Evolutionary conservation across 2,329 filamentous ascomycete genomes (phyloP).

Genomic region (Fusarium odoratissimum): DNA sequence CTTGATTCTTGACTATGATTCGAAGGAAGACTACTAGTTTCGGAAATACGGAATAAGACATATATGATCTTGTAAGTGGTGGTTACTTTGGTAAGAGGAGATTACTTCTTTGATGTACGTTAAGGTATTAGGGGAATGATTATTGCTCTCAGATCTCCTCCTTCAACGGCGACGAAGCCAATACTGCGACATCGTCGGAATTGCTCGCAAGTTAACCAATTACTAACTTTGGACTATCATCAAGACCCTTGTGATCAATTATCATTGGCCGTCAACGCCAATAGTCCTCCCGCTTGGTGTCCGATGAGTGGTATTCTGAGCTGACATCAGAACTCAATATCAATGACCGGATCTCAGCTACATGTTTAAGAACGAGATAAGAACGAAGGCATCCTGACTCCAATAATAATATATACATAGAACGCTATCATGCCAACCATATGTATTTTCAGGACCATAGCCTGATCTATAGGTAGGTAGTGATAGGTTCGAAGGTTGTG

Average conservation of each 20-base stretch:
- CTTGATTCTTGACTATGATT: neutral
- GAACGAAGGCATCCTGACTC: accelerated
- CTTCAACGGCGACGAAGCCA: neutral
- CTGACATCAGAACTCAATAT: slow-evolving; percentile 3
- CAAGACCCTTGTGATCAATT: neutral
- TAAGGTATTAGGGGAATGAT: neutral
- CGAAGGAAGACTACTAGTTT: neutral
- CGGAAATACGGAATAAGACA: neutral
- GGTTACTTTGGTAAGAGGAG: neutral
- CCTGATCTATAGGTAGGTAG: too few relatives aligned
- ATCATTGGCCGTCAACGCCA: neutral
- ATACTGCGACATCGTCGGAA: neutral
- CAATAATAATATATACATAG: too few relatives aligned
- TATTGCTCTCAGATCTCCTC: neutral
- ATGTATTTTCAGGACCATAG: neutral
- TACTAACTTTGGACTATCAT: too few relatives aligned
- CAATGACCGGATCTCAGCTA: neutral
- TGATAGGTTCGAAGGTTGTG: neutral
- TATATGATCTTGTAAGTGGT: neutral
- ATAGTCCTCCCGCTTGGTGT: accelerated
- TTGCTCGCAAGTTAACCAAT: too few relatives aligned
- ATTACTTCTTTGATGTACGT: neutral
- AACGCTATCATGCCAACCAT: neutral
- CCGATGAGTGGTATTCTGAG: neutral
- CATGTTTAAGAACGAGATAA: too few relatives aligned